These are phyloP conservation scores for Meredithiella fracta DNA, from an alignment of 2,329 filamentous ascomycete species.

Conservation along the genomic window DNA sequence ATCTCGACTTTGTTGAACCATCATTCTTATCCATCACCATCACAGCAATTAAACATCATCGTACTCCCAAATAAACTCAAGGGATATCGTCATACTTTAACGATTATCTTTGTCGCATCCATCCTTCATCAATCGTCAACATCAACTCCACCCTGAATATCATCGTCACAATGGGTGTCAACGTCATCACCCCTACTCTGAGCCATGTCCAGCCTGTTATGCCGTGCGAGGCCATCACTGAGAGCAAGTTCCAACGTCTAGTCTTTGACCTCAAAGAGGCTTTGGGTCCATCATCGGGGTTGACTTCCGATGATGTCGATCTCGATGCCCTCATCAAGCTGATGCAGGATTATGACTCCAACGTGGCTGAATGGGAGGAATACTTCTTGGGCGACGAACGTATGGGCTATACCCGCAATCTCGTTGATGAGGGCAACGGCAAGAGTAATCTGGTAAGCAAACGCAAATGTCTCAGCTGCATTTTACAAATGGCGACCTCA, in stretches of 20 bases:
- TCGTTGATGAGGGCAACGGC: constrained; percentile 77
- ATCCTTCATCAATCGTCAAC: not conserved
- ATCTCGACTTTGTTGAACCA: not conserved
- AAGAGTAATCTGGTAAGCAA: constrained; percentile 53
- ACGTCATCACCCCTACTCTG: constrained; percentile 12
- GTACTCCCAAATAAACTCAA: not conserved
- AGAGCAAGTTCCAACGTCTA: constrained; percentile 48
- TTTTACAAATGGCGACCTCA: not conserved
- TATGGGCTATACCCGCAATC: constrained; percentile 66
- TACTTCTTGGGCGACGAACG: constrained; percentile 59
- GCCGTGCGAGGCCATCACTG: constrained; percentile 1
- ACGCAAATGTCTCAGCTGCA: not conserved
- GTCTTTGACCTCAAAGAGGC: constrained; percentile 56
- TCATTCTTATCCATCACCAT: not conserved
- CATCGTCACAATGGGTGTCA: constrained; percentile 10
- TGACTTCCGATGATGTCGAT: constrained; percentile 69
- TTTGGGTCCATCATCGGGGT: constrained; percentile 64
- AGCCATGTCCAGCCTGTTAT: constrained; percentile 7
- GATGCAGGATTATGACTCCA: constrained; percentile 60
- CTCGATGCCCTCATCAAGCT: constrained; percentile 51
- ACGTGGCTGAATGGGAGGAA: constrained; percentile 51
- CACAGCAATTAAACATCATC: not conserved
- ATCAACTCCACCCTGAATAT: not conserved
- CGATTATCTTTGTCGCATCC: not conserved
- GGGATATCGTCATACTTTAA: not conserved